Base-by-base conservation (phyloP, 2,329 filamentous ascomycete genomes). In the Chaetomium sp. region DNA sequence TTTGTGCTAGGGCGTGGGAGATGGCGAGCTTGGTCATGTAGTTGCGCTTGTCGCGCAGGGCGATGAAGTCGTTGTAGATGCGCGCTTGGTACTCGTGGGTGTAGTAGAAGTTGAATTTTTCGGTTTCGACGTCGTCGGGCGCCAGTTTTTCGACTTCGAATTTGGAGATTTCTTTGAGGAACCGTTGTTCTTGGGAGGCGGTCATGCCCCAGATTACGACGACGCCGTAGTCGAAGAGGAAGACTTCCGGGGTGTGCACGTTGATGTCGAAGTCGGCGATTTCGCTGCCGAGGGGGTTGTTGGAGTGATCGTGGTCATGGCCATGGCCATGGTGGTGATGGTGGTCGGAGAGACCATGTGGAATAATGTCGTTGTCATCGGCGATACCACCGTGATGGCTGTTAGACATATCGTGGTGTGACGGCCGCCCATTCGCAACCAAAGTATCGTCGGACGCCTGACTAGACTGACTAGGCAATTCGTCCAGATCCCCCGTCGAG, bases 1-100 rank as follows among this genome's bases (percentile, higher is more conserved):
- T 95, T 71, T 99, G 94, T 0, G 92, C 89, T 48, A 99, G 77
- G 2, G 94, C 94, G 74, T 99, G 94, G 12, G 90, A 95, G 68
- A 97, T 97, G 54, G 92, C 91, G 40, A 97, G 78, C 74, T 97
- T 97, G 63, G 88, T 95, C 94, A 97, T 97, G 75, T 97, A 95
- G 71, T 95, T 96, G 67, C 86, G 86, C 73, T 95, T 96, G 66
- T 97, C 92, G 49, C 91, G 81, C 58, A 99, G 74, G 2, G 89
- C 94, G 71, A 99, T 99, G 66, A 99, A 99, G 72, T 99, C 94
- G 72, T 99, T 99, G 80, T 99, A 99, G 71, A 99, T 99, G 51
- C 94, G 87, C 27, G 94, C 90, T 73, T 99, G 95, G 70, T 99
- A 99, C 69, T 97, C 92, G 66, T 88, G 83, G 3, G 94, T 97